Conservation (phyloP, 2,329 filamentous ascomycete genomes). For the Calonectria pauciramosa region DNA sequence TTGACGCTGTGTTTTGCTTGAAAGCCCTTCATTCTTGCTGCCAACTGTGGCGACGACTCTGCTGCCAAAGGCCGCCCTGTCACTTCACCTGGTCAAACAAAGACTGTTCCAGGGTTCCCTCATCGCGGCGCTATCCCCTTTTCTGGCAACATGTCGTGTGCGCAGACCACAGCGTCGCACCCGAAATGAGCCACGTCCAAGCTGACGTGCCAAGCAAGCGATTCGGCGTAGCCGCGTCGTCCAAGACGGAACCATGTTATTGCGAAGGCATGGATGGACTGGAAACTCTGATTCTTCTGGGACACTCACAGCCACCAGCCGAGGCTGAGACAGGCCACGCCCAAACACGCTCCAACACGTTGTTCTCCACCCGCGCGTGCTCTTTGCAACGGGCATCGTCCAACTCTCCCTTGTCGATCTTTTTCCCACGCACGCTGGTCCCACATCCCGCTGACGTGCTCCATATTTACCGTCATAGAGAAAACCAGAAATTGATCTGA, state of each 20-base stretch:
- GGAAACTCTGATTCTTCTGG: neutral
- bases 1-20: neutral
- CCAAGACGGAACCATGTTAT: neutral
- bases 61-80: neutral
- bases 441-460: neutral
- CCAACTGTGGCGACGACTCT: neutral
- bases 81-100: neutral
- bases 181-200: conserved; percentile 16
- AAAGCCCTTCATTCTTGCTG: neutral
- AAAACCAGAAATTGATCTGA: neutral
- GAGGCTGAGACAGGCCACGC: neutral
- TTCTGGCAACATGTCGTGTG: conserved; percentile 22
- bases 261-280: neutral
- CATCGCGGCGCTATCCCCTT: neutral
- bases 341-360: neutral
- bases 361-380: neutral
- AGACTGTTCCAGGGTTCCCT: neutral
- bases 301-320: neutral
- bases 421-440: neutral
- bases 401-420: neutral
- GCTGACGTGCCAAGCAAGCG: neutral
- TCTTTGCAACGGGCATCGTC: neutral
- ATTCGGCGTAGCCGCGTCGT: neutral
- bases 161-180: conserved; percentile 13
- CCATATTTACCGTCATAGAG: neutral